Percentiles rank a stretch among this genome's conserved stretches.
These are phyloP conservation scores for Aspergillus calidoustus DNA, from an alignment of 2,329 filamentous ascomycete species.

Conservation along the genomic window DNA sequence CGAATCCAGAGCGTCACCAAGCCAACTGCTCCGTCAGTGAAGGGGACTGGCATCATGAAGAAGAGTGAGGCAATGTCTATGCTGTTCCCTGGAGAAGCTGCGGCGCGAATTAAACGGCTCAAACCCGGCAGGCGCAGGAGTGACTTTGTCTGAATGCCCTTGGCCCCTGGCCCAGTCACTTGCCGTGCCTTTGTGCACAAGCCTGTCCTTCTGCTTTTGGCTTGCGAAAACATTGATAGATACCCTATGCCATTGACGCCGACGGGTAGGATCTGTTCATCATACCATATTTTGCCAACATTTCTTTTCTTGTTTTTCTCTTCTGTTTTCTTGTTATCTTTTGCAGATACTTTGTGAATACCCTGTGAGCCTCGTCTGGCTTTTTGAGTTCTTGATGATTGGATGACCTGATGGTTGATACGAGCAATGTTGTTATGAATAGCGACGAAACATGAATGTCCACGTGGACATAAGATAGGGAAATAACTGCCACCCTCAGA, in stretches of 20 bases:
- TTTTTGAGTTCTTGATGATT: background rate
- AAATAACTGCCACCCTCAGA: background rate
- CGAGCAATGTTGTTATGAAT: background rate
- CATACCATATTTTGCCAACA: background rate
- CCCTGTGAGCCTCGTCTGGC: background rate
- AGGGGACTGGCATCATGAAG: background rate
- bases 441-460: background rate
- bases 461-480: background rate
- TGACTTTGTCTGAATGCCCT: conserved; percentile 8
- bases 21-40: background rate
- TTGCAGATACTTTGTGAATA: background rate
- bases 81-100: conserved; percentile 3
- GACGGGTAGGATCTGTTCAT: background rate
- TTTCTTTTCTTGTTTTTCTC: background rate
- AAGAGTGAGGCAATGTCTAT: background rate
- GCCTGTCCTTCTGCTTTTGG: too few species aligned
- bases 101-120: conserved; percentile 7
- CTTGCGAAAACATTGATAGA: background rate
- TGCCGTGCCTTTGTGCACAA: background rate
- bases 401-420: background rate
- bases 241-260: background rate
- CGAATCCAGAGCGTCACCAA: background rate
- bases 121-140: conserved; percentile 15
- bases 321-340: background rate
- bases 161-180: background rate